Base-by-base conservation (phyloP, 805 yeast species). In the Lipomyces mesembrius region DNA sequence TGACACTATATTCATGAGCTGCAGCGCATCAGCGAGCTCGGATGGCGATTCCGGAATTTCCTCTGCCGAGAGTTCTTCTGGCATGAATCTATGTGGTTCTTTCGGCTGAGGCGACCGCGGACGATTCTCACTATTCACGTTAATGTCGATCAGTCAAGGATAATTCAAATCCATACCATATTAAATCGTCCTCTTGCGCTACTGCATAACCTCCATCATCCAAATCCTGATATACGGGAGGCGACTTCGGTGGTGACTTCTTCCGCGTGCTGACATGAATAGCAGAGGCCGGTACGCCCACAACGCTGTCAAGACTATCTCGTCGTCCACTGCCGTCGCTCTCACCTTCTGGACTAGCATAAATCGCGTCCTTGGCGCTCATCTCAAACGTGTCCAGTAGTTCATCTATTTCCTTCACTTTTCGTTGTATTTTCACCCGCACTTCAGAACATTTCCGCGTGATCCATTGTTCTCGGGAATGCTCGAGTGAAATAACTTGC, bases 401-500 rank as follows among this genome's bases (percentile, higher is more conserved):
- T 5, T 55, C 60, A 29, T 63, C 70, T 20, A 68, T 57, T 46
- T 67, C 70, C 25, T 43, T 43, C 35, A 68, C 51, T 61, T 68
- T 68, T 14, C 25, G 6, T 52, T 58, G 60, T 32, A 68, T 20
- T 32, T 46, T 12, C 25, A n/a, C 29, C 14, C 63, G 60, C 20
- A 68, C 54, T 25, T 66, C 63, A 12, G 17, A 17, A 51, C 62
- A 68, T 57, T 51, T 58, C 17, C 57, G 60, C 6, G 57, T 20
- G 14, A 67, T 53, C 65, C 57, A 63, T 32, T 51, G 57, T 34
- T 52, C 61, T 5, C 62, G 62, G 14, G 39, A 32, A 25, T 65
- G 71, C 54, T 68, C 67, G 9, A 67, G 61, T 1, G 62, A 56
- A 37, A 66, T 66, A 25, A 63, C 25, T 35, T 62, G 65, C 34